Base-by-base conservation (phyloP, 176 grass and related monocot species). In the Ampelocalamus luodianensis region DNA sequence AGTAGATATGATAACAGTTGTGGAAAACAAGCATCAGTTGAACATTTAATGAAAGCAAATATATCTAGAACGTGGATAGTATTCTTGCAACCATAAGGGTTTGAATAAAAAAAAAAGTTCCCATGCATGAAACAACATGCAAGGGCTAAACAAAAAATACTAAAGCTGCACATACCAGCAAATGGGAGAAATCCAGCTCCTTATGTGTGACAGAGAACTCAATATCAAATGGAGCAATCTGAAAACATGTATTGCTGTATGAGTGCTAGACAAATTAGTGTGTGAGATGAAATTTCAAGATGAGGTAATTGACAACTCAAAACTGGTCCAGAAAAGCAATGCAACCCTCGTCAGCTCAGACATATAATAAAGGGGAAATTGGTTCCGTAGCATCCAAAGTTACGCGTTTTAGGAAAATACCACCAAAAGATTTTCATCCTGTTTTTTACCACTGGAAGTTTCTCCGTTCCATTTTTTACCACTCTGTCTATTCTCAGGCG, bases 151-250 rank as follows among this genome's bases (percentile, higher is more conserved):
- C 38, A 66, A 82, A 49, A n/a, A 51, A 61, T 54, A 65, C 72
- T 56, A 62, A 72, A 88, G 34, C 67, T 74, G 86, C 38, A 66
- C 78, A 70, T 92, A 98, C 96, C 90, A 98, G 56, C 76, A 98
- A 91, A 92, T 98, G 96, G 71, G 96, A 98, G 85, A 98, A 98
- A 91, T 98, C 96, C 45, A 98, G 88, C 78, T 98, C 96, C 83
- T 98, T 98, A 55, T 92, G 90, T 32, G 91, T 98, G 63, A 95
- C 93, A 46, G 89, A 92, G 77, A 98, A 98, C 82, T 95, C 96
- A 49, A 95, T 92, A 82, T 29, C 29, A 29, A 29, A 98, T 60
- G 93, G 93, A 60, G 96, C 89, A 84, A 98, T 95, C 93, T 98
- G 89, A 56, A 90, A 72, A 81, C 23, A 74, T 38, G 43, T 54